Evolutionary conservation across 75 land plant species (phyloP), one percentile per base, ranked within the genome.

Genomic region (Cupressus sempervirens): DNA sequence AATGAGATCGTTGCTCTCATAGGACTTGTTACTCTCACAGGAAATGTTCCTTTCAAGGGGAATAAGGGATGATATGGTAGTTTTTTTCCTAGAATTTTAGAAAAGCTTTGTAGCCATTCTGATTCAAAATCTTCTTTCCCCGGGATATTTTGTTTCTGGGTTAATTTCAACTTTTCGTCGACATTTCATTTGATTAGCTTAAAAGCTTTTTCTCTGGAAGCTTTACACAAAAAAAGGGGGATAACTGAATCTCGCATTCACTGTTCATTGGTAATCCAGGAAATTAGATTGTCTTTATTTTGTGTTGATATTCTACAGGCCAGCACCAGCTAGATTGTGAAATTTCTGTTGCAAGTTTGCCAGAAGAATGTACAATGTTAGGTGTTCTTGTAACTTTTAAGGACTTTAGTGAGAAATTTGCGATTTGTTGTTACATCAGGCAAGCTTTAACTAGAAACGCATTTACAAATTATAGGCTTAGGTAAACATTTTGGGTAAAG

Each of bases 81-180:
- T 90, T 45, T 93, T 83, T 90, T 94, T 58, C 93, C 94, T 52
- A 93, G 94, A 35, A 87, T 94, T 14, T 83, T 94, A 13, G 93
- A 93, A 86, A 94, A 94, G 85, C 96, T 92, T 20, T 83, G 85
- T 15, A 83, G 93, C 30, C 92, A 41, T 91, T 91, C 85, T 86
- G 53, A 81, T 76, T 36, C 80, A 76, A 40, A 76, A 20, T 40
- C 23, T 76, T 20, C 8, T 7, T 76, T 76, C 18, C 11, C 80
- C 18, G 11, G n/a, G 20, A 76, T 76, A 12, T 16, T 35, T 76
- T 20, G 18, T 36, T 76, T 38, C 40, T 76, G 18, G 41, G 20
- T 38, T 23, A 23, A 26, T 65, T 65, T 65, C 80, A 76, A 38
- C 41, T 20, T 40, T 65, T 23, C 29, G 3, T 65, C 14, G 13